phyloP scores from a whole-genome alignment of 1,284 basidiomycete species.

The Schizophyllum commune region DNA sequence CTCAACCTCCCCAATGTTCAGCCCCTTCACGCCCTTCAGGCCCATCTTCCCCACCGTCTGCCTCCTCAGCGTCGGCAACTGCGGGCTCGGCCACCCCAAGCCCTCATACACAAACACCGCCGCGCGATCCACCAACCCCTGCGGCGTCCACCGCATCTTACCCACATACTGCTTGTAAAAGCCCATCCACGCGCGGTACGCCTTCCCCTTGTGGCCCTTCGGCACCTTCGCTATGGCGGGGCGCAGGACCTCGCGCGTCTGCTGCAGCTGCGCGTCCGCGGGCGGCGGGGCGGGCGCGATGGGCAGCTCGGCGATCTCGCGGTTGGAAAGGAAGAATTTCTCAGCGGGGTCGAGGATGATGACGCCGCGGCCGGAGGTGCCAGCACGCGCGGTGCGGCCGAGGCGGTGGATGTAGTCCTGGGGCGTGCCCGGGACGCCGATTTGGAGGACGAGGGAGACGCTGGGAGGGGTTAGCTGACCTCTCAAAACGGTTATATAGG shows the following conservation, averaged over 20 bases:
- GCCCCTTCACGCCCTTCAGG: slow-evolving; percentile 41
- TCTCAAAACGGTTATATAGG: slow-evolving; percentile 28
- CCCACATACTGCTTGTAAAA: slow-evolving; percentile 46
- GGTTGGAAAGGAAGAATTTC: slow-evolving; percentile 37
- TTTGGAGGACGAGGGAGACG: slow-evolving; percentile 53
- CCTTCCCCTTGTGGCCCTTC: slow-evolving; percentile 35
- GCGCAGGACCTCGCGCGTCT: slow-evolving; percentile 13
- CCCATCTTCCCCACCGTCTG: slow-evolving; percentile 56
- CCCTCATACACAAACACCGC: slow-evolving; percentile 38
- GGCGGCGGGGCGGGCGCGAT: slow-evolving; percentile 8
- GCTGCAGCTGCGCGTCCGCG: slow-evolving; percentile 4
- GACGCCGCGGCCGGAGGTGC: slow-evolving; percentile 50
- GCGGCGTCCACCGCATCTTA: slow-evolving; percentile 32
- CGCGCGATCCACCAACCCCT: slow-evolving; percentile 34
- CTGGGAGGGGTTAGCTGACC: slow-evolving; percentile 33
- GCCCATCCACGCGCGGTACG: slow-evolving; percentile 51
- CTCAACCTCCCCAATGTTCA: slow-evolving; percentile 19
- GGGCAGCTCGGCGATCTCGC: slow-evolving; percentile 7
- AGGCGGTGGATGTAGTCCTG: slow-evolving; percentile 89
- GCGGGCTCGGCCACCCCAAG: slow-evolving; percentile 32
- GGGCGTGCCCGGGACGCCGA: slow-evolving; percentile 73
- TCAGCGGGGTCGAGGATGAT: slow-evolving; percentile 52
- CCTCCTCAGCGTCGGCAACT: slow-evolving; percentile 36
- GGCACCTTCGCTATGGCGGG: slow-evolving; percentile 21
- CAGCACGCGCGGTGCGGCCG: slow-evolving; percentile 85